Evolutionary conservation across 208 protist genomes (phyloP), one percentile per base, ranked within the genome.

Genomic region (Leptomonas seymouri): DNA sequence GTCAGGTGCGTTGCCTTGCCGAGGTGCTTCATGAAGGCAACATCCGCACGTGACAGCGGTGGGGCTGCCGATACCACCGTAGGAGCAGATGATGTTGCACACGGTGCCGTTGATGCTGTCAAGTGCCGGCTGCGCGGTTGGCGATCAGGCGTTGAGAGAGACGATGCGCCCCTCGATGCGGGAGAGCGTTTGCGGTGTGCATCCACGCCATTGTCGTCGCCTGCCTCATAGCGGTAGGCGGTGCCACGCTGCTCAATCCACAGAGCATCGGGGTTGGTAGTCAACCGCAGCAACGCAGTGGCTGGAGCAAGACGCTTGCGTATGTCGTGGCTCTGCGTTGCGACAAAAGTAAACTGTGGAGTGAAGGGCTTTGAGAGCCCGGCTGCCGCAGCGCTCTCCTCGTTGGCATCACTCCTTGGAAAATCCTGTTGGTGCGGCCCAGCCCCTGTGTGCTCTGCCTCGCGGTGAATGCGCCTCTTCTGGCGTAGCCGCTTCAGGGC

Each of bases 241-340:
- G 78, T 60, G n/a, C 72, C 81, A n/a, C 77, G 82, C 54, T 77
- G 75, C 68, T 95, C 90, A 25, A 95, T 84, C 84, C 87, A 93
- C 15, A 95, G 42, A 23, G 79, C 77, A 27, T 80, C 72, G 7
- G 90, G 90, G 44, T 82, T 77, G 30, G 62, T 65, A 9, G 87
- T 87, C 36, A 89, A 65, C 14, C 90, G 84, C 56, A 95, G 80
- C 65, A 95, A 74, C 28, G 80, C 85, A 12, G 87, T 62, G 27
- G 62, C 65, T 0, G 50, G 50, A 14, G 85, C 74, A 12, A 95
- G 73, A 20, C 71, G 74, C 36, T 81, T 64, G 31, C 90, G 84
- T 48, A 91, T 79, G 61, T 95, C 87, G 65, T 93, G 87, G 31
- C 80, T 93, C 59, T 95, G 90, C 31, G 90, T 89, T 0, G 90